phyloP scores from a whole-genome alignment of 306 rosid genomes.

The Dryas drummondii region DNA sequence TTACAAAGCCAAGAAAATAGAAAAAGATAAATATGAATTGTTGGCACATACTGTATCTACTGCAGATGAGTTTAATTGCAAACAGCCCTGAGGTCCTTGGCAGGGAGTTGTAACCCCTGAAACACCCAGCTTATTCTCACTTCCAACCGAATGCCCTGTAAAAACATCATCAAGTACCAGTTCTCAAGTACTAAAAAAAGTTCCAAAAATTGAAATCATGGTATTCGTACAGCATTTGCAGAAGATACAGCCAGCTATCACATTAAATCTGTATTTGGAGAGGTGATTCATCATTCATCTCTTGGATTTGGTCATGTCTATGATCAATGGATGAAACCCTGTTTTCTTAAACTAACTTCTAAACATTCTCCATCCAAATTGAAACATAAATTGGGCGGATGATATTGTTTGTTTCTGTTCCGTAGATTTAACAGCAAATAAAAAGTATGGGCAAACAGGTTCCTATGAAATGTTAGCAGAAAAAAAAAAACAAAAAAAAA shows the following conservation, averaged over 20 bases:
- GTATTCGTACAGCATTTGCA: conserved; percentile 35
- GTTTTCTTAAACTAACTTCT: conserved; percentile 24
- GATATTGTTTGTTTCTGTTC: conserved; percentile 22
- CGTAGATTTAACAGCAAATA: conserved; percentile 10
- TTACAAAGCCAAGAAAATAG: not conserved
- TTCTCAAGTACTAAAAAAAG: conserved; percentile 22
- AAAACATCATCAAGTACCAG: conserved; percentile 19
- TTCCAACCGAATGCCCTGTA: conserved; percentile 43
- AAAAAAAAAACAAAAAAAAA: not conserved
- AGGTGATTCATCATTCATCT: conserved; percentile 33
- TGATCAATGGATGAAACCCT: conserved; percentile 30
- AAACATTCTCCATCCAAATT: conserved; percentile 31
- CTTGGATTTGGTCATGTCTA: conserved; percentile 27
- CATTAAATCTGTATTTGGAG: conserved; percentile 34
- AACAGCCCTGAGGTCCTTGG: conserved; percentile 33
- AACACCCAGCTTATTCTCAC: conserved; percentile 42
- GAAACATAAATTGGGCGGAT: conserved; percentile 14
- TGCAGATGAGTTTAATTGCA: conserved; percentile 41
- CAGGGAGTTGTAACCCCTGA: conserved; percentile 43
- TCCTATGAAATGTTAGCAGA: conserved; percentile 12
- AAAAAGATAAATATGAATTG: not conserved
- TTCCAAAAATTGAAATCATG: conserved; percentile 15
- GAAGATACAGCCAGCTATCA: conserved; percentile 33
- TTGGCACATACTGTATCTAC: conserved; percentile 43
- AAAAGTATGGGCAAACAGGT: conserved; percentile 5